Evolutionary conservation across 169 alveolate genomes (phyloP).

Genomic region (Cryptosporidium xiaoi): DNA sequence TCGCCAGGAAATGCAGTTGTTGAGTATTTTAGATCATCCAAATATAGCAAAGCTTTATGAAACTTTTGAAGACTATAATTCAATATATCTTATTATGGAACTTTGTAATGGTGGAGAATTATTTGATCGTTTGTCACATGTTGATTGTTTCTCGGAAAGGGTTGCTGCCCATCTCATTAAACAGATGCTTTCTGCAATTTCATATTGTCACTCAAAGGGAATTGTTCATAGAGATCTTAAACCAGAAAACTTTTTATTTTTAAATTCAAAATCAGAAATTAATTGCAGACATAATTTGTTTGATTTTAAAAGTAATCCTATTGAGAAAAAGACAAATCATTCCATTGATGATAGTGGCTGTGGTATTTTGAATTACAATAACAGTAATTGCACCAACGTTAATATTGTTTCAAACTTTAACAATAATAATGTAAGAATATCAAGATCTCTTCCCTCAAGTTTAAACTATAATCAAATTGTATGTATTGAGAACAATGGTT

Average conservation of each 20-base stretch:
- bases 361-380: too few species aligned
- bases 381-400: too few species aligned
- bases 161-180: slow-evolving; percentile 83
- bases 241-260: slow-evolving; percentile 86
- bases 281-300: slow-evolving; percentile 28
- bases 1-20: slow-evolving; percentile 70
- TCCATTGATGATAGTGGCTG: neutral
- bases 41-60: slow-evolving; percentile 84
- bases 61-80: slow-evolving; percentile 83
- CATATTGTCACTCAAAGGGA: slow-evolving; percentile 82
- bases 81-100: slow-evolving; percentile 87
- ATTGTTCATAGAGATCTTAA: slow-evolving; percentile 87
- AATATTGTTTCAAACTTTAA: neutral
- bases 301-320: slow-evolving; percentile 3
- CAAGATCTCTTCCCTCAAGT: slow-evolving; percentile 44
- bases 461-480: neutral
- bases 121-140: slow-evolving; percentile 78
- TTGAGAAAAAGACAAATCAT: neutral
- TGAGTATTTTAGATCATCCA: slow-evolving; percentile 81
- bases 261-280: slow-evolving; percentile 42
- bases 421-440: slow-evolving; percentile 9
- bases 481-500: neutral
- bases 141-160: slow-evolving; percentile 80
- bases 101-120: slow-evolving; percentile 86
- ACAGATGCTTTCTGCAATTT: slow-evolving; percentile 83